Evolutionary conservation across 352 stramenopile genomes (phyloP).

Genomic region (Globisporangium nodosum): DNA sequence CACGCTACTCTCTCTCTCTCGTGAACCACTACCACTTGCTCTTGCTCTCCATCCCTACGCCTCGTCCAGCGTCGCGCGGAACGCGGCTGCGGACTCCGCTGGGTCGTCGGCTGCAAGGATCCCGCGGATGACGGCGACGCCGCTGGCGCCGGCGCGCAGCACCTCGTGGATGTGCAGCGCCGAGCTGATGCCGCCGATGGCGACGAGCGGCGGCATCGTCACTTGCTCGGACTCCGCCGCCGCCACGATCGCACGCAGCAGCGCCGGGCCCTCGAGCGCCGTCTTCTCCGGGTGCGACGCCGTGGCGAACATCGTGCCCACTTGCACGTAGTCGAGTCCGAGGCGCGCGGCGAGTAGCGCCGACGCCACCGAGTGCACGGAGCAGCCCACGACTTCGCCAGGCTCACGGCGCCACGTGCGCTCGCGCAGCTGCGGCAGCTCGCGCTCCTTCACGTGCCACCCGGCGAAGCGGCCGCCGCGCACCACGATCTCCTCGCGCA

Average conservation of each 20-base stretch:
- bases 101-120: constrained; percentile 26
- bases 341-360: constrained; percentile 18
- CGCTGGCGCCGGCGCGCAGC: constrained; percentile 25
- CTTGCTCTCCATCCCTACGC: neutral
- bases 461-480: constrained; percentile 4
- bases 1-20: neutral
- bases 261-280: constrained; percentile 28
- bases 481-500: neutral
- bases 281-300: constrained; percentile 43
- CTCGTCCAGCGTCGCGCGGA: constrained; percentile 9
- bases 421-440: constrained; percentile 2
- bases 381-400: constrained; percentile 23
- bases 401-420: neutral
- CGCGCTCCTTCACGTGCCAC: constrained; percentile 25
- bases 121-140: constrained; percentile 38
- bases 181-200: constrained; percentile 36
- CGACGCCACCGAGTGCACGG: constrained; percentile 28
- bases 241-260: constrained; percentile 22
- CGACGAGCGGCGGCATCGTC: constrained; percentile 20
- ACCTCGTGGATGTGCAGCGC: constrained; percentile 20
- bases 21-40: neutral
- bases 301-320: constrained; percentile 54
- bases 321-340: constrained; percentile 40
- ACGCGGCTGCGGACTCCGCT: neutral
- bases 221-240: neutral